Conservation (phyloP, 176 grass and related monocot genomes). For the Dendrocalamus sinicus region DNA sequence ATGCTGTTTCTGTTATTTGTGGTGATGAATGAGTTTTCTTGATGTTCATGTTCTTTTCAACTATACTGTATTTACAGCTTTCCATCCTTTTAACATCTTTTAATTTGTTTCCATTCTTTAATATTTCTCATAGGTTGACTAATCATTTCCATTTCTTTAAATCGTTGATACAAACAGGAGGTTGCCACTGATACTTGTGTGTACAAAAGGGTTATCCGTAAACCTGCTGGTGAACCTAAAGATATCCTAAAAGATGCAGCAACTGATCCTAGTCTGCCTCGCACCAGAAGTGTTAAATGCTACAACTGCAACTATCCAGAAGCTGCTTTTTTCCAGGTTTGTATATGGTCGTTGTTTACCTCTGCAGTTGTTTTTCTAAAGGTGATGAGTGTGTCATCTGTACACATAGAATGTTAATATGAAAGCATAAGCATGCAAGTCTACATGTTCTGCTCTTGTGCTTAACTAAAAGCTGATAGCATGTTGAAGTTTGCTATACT, state of each 20-base stretch:
- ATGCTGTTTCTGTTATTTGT: background rate
- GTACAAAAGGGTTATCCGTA: constrained; percentile 81
- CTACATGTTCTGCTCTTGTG: background rate
- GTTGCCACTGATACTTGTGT: constrained; percentile 62
- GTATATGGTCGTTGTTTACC: background rate
- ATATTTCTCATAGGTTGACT: constrained; percentile 7
- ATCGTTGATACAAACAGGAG: constrained; percentile 55
- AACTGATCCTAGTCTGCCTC: constrained; percentile 75
- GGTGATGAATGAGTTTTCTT: constrained; percentile 14
- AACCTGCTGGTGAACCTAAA: constrained; percentile 56
- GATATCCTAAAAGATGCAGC: constrained; percentile 66
- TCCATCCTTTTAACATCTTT: background rate
- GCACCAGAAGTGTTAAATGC: constrained; percentile 80
- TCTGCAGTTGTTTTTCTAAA: background rate
- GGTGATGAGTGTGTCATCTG: background rate
- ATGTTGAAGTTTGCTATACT: constrained; percentile 10
- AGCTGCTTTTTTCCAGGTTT: constrained; percentile 88
- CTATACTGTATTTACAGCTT: background rate
- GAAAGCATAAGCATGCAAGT: constrained; percentile 10
- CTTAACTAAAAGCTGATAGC: background rate
- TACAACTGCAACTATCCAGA: constrained; percentile 74
- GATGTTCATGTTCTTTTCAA: constrained; percentile 1
- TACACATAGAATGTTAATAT: constrained; percentile 17
- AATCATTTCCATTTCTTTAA: background rate
- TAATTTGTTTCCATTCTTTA: background rate